Evolutionary conservation across 345 rosid species (phyloP).

Genomic region (Schrenkiella parvula): DNA sequence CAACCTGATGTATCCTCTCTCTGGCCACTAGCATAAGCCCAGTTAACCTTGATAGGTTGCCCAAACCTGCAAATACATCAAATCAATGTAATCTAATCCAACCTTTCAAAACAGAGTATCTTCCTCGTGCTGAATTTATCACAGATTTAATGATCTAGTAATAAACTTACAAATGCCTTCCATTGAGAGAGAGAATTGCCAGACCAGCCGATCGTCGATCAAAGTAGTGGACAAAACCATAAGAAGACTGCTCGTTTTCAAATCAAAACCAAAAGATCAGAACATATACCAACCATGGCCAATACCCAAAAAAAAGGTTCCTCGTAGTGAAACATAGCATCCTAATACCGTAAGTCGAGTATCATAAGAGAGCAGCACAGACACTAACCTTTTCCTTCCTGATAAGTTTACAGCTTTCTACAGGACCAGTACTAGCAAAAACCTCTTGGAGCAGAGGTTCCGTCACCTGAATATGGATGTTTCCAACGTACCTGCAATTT

Average conservation of each 20-base stretch:
- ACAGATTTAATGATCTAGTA: neutral
- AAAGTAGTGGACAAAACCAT: conserved; percentile 90
- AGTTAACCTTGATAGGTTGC: conserved; percentile 34
- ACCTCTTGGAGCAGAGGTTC: conserved; percentile 54
- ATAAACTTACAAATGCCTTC: conserved; percentile 81
- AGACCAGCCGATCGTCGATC: conserved; percentile 84
- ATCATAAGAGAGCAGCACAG: neutral
- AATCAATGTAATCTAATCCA: neutral
- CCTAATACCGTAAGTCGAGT: neutral
- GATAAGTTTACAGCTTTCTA: conserved; percentile 87
- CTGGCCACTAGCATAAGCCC: conserved; percentile 61
- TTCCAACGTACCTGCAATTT: conserved; percentile 46
- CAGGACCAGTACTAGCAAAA: conserved; percentile 89
- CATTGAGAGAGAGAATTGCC: conserved; percentile 87
- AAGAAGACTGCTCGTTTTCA: conserved; percentile 62
- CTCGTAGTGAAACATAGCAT: neutral
- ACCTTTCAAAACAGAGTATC: neutral
- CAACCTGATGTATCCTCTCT: conserved; percentile 80
- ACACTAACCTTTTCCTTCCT: conserved; percentile 80
- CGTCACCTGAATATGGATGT: conserved; percentile 31
- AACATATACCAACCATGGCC: neutral
- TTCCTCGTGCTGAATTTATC: neutral
- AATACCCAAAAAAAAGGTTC: neutral
- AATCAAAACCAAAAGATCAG: conserved; percentile 7
- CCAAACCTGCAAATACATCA: conserved; percentile 64